Percentiles rank a stretch among this genome's conserved stretches.
phyloP scores from a whole-genome alignment of 805 yeast genomes.

The Cyberlindnera maritima region DNA sequence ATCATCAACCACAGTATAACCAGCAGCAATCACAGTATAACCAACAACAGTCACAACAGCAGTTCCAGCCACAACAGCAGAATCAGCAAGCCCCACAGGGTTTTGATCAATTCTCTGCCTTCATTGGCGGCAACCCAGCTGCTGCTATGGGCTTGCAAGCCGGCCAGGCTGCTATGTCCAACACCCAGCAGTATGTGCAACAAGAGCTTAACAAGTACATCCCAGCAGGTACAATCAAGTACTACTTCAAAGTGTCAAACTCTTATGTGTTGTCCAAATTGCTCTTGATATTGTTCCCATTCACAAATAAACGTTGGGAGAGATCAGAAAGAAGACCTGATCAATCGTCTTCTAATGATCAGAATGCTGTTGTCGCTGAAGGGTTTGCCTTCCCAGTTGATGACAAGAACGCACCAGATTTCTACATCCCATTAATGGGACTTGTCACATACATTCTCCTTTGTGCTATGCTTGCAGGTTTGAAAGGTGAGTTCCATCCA shows the following conservation, averaged over 20 bases:
- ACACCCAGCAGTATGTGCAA: constrained; percentile 75
- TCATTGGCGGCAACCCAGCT: constrained; percentile 46
- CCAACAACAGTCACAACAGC: constrained; percentile 12
- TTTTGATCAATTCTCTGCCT: neutral
- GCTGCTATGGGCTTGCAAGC: constrained; percentile 84
- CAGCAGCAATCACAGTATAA: constrained; percentile 12
- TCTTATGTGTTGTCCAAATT: constrained; percentile 77
- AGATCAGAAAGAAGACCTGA: constrained; percentile 43
- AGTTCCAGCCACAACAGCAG: neutral
- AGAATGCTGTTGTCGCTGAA: constrained; percentile 16
- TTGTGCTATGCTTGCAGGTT: constrained; percentile 81
- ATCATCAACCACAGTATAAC: constrained; percentile 9
- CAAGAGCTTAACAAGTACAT: constrained; percentile 51
- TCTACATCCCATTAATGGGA: constrained; percentile 94
- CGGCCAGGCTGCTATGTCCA: constrained; percentile 83
- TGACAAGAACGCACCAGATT: constrained; percentile 93
- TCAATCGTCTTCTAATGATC: constrained; percentile 25
- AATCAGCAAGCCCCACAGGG: neutral
- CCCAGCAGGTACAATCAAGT: constrained; percentile 58
- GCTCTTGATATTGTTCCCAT: constrained; percentile 77
- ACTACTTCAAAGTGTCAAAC: constrained; percentile 90
- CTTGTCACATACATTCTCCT: constrained; percentile 80
- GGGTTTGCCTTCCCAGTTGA: constrained; percentile 72
- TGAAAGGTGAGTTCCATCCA: constrained; percentile 89
- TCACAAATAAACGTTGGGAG: constrained; percentile 80